These are phyloP conservation scores for Pyronema domesticum DNA, from an alignment of 495 filamentous ascomycete species.

Conservation along the genomic window DNA sequence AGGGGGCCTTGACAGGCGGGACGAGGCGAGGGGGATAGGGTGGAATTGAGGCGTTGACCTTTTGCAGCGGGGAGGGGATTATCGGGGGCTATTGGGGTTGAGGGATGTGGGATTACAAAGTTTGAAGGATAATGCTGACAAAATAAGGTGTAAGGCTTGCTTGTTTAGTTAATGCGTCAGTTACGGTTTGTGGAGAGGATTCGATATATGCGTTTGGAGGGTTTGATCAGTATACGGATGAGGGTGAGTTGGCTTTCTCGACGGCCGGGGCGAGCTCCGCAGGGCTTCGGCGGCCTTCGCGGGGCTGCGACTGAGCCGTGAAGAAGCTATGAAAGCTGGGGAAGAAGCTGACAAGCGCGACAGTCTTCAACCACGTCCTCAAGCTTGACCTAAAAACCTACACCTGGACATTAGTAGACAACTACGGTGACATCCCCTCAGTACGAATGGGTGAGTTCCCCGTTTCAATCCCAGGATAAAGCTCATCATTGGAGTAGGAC, in stretches of 20 bases:
- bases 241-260: slow-evolving; percentile 34
- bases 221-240: slow-evolving; percentile 98
- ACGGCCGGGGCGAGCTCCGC: no score
- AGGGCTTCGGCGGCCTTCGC: background rate
- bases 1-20: no score
- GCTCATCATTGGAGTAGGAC: slow-evolving; percentile 37
- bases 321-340: background rate
- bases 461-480: background rate
- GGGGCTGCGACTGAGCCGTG: background rate
- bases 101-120: no score
- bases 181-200: slow-evolving; percentile 90
- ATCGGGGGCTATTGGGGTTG: no score
- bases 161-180: slow-evolving; percentile 91
- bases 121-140: no score
- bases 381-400: slow-evolving; percentile 66
- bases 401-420: slow-evolving; percentile 90
- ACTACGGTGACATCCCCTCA: slow-evolving; percentile 95
- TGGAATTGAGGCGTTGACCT: no score
- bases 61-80: no score
- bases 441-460: slow-evolving; percentile 74
- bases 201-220: slow-evolving; percentile 95
- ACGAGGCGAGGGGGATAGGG: no score
- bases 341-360: background rate
- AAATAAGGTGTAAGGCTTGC: slow-evolving; percentile 60
- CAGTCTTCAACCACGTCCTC: slow-evolving; percentile 94